phyloP scores from a whole-genome alignment of 177 flowering plant species.

The Vitis hybrid region DNA sequence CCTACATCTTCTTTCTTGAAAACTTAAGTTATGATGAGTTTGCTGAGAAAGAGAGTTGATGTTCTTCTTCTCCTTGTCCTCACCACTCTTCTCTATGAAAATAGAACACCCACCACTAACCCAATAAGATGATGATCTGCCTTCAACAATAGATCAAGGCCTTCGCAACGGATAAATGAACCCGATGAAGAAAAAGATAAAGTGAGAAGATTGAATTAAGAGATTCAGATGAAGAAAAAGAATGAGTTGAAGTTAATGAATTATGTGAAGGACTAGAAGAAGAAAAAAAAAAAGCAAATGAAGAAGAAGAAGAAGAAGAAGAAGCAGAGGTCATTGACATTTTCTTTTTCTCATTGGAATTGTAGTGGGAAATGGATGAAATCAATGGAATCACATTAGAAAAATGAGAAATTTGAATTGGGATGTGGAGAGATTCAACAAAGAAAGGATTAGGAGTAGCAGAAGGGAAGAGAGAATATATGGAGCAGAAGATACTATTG shows the following conservation, averaged over 20 bases:
- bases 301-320: neutral
- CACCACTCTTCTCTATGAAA: slow-evolving; percentile 40
- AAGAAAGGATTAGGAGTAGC: too few species aligned
- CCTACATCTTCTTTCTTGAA: slow-evolving; percentile 4
- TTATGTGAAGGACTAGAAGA: neutral
- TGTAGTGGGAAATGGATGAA: neutral
- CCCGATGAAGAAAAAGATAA: slow-evolving; percentile 15
- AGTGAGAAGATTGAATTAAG: slow-evolving; percentile 15
- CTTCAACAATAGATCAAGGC: slow-evolving; percentile 54
- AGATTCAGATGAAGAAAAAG: slow-evolving; percentile 5
- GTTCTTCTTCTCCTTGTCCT: slow-evolving; percentile 28
- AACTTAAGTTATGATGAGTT: slow-evolving; percentile 7
- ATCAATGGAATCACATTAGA: slow-evolving; percentile 2
- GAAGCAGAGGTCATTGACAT: slow-evolving; percentile 16
- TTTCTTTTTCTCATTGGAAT: slow-evolving; percentile 27
- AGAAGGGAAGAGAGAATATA: too few species aligned
- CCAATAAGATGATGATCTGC: slow-evolving; percentile 43
- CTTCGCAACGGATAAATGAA: slow-evolving; percentile 35
- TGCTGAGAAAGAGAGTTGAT: slow-evolving; percentile 21
- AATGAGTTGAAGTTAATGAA: slow-evolving; percentile 14
- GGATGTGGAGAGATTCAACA: neutral
- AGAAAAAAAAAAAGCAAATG: neutral
- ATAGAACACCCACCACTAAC: slow-evolving; percentile 38
- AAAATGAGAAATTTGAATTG: slow-evolving; percentile 9
- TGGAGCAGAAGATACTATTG: too few species aligned